phyloP scores from a whole-genome alignment of 2,329 filamentous ascomycete genomes.

The Cadophora malorum region DNA sequence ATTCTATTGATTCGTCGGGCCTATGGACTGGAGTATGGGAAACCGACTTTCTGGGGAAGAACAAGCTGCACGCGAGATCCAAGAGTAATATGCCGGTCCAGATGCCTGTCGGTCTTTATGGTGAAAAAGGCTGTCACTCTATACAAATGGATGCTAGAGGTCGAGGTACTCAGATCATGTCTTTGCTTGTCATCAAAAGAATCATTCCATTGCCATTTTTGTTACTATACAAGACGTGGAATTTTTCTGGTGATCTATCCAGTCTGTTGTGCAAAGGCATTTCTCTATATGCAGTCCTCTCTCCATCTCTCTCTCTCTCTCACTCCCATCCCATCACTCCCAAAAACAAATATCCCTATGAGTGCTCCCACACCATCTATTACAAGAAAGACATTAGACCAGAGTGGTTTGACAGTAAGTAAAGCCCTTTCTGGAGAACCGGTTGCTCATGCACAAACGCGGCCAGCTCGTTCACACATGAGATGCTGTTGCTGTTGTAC shows the following conservation, averaged over 20 bases:
- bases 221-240: constrained; percentile 32
- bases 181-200: constrained; percentile 12
- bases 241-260: constrained; percentile 18
- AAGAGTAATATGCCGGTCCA: too few species aligned
- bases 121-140: too few species aligned
- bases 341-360: constrained; percentile 20
- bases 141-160: too few species aligned
- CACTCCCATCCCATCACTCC: constrained; percentile 8
- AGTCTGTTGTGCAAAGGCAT: constrained; percentile 15
- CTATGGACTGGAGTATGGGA: not conserved
- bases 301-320: constrained; percentile 17
- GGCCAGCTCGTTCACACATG: constrained; percentile 33
- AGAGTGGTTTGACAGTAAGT: constrained; percentile 18
- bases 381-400: constrained; percentile 42
- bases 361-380: constrained; percentile 29
- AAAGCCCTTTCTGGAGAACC: constrained; percentile 16
- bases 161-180: too few species aligned
- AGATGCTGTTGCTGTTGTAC: constrained; percentile 25
- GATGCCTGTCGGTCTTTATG: too few species aligned
- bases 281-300: constrained; percentile 23
- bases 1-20: not conserved
- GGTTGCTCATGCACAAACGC: constrained; percentile 29
- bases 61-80: not conserved
- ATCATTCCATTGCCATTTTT: constrained; percentile 23
- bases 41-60: not conserved